phyloP scores from a whole-genome alignment of 441 rosid genomes.

The Erysimum pusillum region DNA sequence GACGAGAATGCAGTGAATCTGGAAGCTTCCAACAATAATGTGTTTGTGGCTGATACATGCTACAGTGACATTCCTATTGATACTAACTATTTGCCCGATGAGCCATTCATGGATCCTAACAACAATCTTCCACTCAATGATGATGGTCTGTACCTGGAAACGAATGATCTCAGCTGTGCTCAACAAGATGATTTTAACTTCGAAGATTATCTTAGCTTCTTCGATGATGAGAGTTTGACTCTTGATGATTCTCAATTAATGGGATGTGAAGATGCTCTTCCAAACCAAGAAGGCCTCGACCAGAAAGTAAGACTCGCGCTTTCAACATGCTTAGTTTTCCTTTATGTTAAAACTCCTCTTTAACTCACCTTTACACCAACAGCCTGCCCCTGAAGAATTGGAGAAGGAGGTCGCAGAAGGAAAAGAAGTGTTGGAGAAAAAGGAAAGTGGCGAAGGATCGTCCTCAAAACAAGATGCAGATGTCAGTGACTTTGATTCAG shows the following conservation, averaged over 20 bases:
- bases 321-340: slow-evolving; percentile 1
- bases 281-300: slow-evolving; percentile 48
- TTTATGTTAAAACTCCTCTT: not conserved
- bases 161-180: slow-evolving; percentile 66
- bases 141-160: slow-evolving; percentile 70
- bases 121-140: slow-evolving; percentile 52
- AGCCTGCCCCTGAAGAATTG: slow-evolving; percentile 57
- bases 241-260: slow-evolving; percentile 63
- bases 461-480: slow-evolving; percentile 67
- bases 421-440: slow-evolving; percentile 49
- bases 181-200: slow-evolving; percentile 64
- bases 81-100: slow-evolving; percentile 54
- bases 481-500: slow-evolving; percentile 54
- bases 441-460: slow-evolving; percentile 60
- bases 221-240: slow-evolving; percentile 57
- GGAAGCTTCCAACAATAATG: slow-evolving; percentile 54
- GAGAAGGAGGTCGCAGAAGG: slow-evolving; percentile 47
- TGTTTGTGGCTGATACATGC: slow-evolving; percentile 53
- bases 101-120: slow-evolving; percentile 61
- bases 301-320: slow-evolving; percentile 56
- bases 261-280: slow-evolving; percentile 50
- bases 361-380: slow-evolving; percentile 44
- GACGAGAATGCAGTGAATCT: slow-evolving; percentile 51
- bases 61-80: slow-evolving; percentile 50
- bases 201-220: slow-evolving; percentile 79